phyloP scores from a whole-genome alignment of 2,329 filamentous ascomycete genomes.

The Claviceps sp. region DNA sequence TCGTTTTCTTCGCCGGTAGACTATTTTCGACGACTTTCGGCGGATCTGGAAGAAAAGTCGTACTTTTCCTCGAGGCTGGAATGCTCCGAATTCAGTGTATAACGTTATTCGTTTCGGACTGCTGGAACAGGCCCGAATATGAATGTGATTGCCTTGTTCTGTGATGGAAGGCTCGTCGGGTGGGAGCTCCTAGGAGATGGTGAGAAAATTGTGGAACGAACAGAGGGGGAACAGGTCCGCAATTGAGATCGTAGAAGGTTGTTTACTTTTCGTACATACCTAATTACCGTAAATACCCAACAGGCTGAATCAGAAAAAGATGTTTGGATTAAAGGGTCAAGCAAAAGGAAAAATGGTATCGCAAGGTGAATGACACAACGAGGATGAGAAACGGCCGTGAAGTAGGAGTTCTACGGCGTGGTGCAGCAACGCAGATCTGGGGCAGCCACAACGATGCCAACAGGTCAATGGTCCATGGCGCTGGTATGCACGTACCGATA shows the following conservation, averaged over 20 bases:
- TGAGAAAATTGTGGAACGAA: slow-evolving; percentile 6
- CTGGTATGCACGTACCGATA: slow-evolving; percentile 2
- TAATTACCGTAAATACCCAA: slow-evolving; percentile 9
- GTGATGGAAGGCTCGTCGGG: slow-evolving; percentile 3
- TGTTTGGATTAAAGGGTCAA: neutral
- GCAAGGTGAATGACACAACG: neutral
- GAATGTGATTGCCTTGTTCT: neutral
- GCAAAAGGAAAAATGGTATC: neutral
- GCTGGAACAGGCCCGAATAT: neutral
- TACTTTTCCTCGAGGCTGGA: neutral
- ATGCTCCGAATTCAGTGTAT: neutral
- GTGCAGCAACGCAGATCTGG: neutral
- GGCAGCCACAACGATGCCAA: neutral
- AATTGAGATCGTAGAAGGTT: slow-evolving; percentile 8
- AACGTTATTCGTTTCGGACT: neutral
- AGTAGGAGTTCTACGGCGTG: neutral
- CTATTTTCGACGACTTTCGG: neutral
- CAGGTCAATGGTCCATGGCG: neutral
- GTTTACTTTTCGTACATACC: slow-evolving; percentile 13
- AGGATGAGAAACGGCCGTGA: neutral
- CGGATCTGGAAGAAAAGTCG: neutral
- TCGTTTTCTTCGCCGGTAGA: neutral
- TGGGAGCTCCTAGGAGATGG: slow-evolving; percentile 10
- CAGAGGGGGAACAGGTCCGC: slow-evolving; percentile 6
- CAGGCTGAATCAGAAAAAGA: slow-evolving; percentile 2